Base-by-base conservation (phyloP, 139 green algal species). In the Chlorella sp. region DNA sequence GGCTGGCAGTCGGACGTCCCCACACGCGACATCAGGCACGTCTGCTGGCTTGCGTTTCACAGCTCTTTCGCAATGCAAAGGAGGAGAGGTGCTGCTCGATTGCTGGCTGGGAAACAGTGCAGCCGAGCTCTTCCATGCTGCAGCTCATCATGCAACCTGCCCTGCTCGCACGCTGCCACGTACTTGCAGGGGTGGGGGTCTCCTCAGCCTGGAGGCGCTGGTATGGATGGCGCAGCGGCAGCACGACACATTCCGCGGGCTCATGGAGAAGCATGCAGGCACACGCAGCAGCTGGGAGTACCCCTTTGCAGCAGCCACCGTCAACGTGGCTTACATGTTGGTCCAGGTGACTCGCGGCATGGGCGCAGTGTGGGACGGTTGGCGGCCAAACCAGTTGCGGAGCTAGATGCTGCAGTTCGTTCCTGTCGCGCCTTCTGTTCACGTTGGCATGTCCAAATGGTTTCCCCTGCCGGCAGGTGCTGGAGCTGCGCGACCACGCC, bases 301-400 rank as follows among this genome's bases (percentile, higher is more conserved):
- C 88, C 68, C 96, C 1, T 98, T 98, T 91, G 94, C 92, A 17
- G 95, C 92, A 30, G 96, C 93, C 15, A 94, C 95, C 0, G 82
- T 98, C n/a, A 98, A 98, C 85, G 60, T 98, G 15, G 96, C 94
- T 12, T 95, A 92, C 68, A 90, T 88, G 88, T 89, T 98, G 17
- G 75, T 60, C 13, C 51, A 60, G 51, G 51, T 60, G 51, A 18
- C 13, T 60, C 9, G 6, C 7, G 6, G 44, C 44, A 51, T 51
- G 44, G 44, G 44, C 44, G 44, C 9, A 51, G 7, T n/a, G n/a
- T n/a, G n/a, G n/a, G n/a, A n/a, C n/a, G n/a, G n/a, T n/a, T n/a
- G n/a, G n/a, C n/a, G n/a, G n/a, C n/a, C n/a, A n/a, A n/a, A n/a
- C n/a, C n/a, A n/a, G n/a, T n/a, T n/a, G n/a, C n/a, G n/a, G n/a